These are phyloP conservation scores for Penicillium verrucosum DNA, from an alignment of 2,329 filamentous ascomycete genomes.

Conservation along the genomic window DNA sequence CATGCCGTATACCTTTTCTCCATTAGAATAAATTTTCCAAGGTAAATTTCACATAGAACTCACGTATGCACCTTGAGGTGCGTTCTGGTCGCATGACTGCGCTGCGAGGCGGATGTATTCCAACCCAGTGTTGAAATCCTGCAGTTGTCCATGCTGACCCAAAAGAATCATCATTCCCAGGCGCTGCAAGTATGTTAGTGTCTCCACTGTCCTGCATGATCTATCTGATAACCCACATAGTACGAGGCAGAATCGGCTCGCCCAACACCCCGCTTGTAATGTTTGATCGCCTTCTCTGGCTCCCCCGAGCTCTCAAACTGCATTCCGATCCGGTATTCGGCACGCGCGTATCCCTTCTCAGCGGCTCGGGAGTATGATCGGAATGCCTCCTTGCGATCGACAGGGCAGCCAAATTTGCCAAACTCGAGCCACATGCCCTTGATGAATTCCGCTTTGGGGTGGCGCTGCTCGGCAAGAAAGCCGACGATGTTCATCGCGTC, in stretches of 20 bases:
- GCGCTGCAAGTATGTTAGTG: constrained; percentile 53
- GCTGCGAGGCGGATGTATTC: constrained; percentile 81
- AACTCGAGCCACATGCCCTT: constrained; percentile 97
- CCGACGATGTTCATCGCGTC: constrained; percentile 90
- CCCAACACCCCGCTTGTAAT: constrained; percentile 79
- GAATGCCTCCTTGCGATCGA: constrained; percentile 95
- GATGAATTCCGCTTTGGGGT: constrained; percentile 93
- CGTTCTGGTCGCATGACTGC: constrained; percentile 88
- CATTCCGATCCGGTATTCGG: constrained; percentile 97
- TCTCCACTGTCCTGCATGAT: neutral
- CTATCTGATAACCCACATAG: constrained; percentile 47
- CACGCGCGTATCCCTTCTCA: constrained; percentile 78
- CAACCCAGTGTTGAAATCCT: constrained; percentile 74
- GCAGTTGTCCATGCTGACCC: constrained; percentile 84
- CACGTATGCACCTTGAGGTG: constrained; percentile 87
- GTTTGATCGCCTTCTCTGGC: constrained; percentile 80
- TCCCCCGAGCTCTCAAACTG: constrained; percentile 95
- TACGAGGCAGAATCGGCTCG: constrained; percentile 83
- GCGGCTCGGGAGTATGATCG: constrained; percentile 80
- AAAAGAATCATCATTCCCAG: constrained; percentile 97
- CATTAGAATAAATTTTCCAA: constrained; percentile 6
- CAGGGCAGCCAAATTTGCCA: constrained; percentile 84
- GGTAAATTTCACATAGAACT: constrained; percentile 14
- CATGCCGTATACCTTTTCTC: constrained; percentile 74
- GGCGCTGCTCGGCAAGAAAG: constrained; percentile 85